Percentiles rank a stretch among this genome's conserved stretches.
phyloP scores from a whole-genome alignment of 1,139 yeast species.

The Pichia sp. region DNA sequence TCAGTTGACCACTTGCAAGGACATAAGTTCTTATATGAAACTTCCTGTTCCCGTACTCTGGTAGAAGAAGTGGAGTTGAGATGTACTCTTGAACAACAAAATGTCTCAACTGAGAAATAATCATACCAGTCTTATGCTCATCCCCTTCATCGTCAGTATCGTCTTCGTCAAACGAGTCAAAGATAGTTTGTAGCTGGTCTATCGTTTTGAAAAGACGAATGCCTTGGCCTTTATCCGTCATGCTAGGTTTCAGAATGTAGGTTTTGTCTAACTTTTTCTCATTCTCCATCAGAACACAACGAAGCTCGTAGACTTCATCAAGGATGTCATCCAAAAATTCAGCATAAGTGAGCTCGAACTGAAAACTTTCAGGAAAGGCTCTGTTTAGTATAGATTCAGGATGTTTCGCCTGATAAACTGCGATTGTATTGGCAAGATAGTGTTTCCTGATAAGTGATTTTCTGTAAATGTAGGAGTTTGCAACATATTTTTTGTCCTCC shows the following conservation, averaged over 20 bases:
- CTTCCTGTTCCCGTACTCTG: constrained; percentile 61
- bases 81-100: constrained; percentile 84
- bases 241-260: constrained; percentile 92
- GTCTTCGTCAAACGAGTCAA: constrained; percentile 79
- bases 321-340: constrained; percentile 91
- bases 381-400: constrained; percentile 58
- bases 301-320: constrained; percentile 85
- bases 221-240: constrained; percentile 98
- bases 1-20: constrained; percentile 67
- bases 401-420: constrained; percentile 66
- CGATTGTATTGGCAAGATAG: constrained; percentile 76
- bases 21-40: constrained; percentile 88
- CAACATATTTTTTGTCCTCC: constrained; percentile 45
- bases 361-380: constrained; percentile 73
- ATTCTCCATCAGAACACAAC: constrained; percentile 66
- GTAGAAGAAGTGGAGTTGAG: constrained; percentile 59
- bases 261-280: constrained; percentile 40
- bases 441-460: constrained; percentile 90
- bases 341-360: constrained; percentile 90
- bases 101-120: constrained; percentile 83
- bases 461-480: constrained; percentile 79
- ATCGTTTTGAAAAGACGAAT: constrained; percentile 75
- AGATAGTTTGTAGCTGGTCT: constrained; percentile 75
- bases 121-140: constrained; percentile 52
- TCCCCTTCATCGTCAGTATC: constrained; percentile 48